Percentiles rank a stretch among this genome's conserved stretches.
Evolutionary conservation across 2,329 filamentous ascomycete genomes (phyloP).

Genomic region (Fusarium proliferatum): DNA sequence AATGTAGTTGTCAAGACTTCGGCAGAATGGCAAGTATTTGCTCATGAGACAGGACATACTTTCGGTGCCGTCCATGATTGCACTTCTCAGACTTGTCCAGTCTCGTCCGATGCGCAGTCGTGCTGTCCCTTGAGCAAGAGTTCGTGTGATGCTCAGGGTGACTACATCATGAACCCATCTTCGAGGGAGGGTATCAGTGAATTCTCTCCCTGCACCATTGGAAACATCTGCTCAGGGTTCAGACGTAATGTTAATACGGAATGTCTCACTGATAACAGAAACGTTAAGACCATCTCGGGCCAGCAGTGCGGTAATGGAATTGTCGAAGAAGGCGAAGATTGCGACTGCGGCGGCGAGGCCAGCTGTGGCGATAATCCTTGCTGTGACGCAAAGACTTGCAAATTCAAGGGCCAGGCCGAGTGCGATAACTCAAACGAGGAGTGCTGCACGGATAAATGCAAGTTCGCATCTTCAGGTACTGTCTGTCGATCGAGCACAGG

Average conservation of each 20-base stretch:
- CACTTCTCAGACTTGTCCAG: constrained; percentile 74
- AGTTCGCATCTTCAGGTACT: constrained; percentile 72
- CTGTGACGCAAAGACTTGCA: constrained; percentile 88
- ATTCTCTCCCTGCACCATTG: constrained; percentile 90
- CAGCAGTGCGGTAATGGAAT: constrained; percentile 97
- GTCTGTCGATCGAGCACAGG: constrained; percentile 86
- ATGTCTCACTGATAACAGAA: constrained; percentile 88
- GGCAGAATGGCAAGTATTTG: constrained; percentile 94
- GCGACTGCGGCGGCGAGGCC: constrained; percentile 85
- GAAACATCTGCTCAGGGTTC: constrained; percentile 92
- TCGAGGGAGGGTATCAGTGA: constrained; percentile 76
- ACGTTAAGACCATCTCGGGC: constrained; percentile 82
- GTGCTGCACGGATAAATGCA: constrained; percentile 76
- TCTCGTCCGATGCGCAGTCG: constrained; percentile 61
- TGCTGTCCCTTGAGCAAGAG: constrained; percentile 82
- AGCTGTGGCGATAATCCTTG: constrained; percentile 81
- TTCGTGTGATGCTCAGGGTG: constrained; percentile 79
- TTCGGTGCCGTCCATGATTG: constrained; percentile 98
- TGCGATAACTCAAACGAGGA: constrained; percentile 87
- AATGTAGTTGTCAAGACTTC: constrained; percentile 89
- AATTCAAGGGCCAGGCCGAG: constrained; percentile 78
- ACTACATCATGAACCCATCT: constrained; percentile 96
- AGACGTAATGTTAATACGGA: constrained; percentile 78
- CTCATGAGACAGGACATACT: constrained; percentile 93
- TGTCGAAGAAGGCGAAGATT: constrained; percentile 93